A percentile compares a stretch with the other conserved stretches of the same genome.
Evolutionary conservation across 495 filamentous ascomycete species (phyloP).

Genomic region (Darksidea phi): DNA sequence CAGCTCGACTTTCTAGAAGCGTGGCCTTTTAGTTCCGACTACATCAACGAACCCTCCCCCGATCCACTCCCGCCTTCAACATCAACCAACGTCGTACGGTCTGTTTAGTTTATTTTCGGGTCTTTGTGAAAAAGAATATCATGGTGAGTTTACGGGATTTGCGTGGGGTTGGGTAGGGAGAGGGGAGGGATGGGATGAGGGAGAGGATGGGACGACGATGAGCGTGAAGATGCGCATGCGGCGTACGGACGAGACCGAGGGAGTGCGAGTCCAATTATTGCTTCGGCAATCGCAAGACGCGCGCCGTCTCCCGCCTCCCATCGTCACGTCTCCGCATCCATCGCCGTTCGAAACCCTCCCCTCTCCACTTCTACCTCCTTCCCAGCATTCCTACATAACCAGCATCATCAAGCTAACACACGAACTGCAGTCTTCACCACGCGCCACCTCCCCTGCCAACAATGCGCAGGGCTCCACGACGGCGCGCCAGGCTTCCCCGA

Average conservation of each 20-base stretch:
- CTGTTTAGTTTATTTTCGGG: background rate
- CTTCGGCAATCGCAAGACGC: too few species aligned
- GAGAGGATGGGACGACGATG: background rate
- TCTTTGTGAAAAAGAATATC: too few species aligned
- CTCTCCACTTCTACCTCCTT: background rate
- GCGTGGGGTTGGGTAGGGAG: background rate
- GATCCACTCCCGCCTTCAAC: conserved; percentile 6
- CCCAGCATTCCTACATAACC: too few species aligned
- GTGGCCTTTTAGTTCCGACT: conserved; percentile 28
- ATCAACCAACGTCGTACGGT: background rate
- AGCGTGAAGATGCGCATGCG: too few species aligned
- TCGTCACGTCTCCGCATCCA: too few species aligned
- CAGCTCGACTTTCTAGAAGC: conserved; percentile 32
- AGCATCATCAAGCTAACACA: background rate
- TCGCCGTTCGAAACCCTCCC: background rate
- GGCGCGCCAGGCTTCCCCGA: conserved; percentile 78
- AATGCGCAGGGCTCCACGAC: conserved; percentile 58
- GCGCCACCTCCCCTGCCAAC: conserved; percentile 59
- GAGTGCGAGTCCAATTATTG: too few species aligned
- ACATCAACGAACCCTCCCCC: conserved; percentile 8
- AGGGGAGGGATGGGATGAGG: background rate
- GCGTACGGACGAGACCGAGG: too few species aligned
- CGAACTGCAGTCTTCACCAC: conserved; percentile 65
- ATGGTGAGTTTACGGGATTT: background rate
- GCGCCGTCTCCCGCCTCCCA: too few species aligned